Evolutionary conservation across 257 asterid genomes (phyloP).

Genomic region (Plectranthus barbatus): DNA sequence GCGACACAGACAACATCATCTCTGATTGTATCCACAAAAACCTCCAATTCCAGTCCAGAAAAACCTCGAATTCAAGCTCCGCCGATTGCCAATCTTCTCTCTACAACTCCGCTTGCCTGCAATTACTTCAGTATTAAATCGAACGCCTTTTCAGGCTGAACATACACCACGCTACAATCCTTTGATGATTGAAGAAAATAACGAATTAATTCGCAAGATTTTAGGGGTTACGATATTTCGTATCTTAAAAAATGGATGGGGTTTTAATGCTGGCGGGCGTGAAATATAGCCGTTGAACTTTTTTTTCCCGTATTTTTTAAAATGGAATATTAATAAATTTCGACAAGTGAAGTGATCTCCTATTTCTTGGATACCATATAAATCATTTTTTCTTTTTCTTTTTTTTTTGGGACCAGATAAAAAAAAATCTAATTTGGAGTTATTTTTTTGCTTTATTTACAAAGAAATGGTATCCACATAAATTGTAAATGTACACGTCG

Average conservation of each 20-base stretch:
- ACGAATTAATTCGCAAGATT: background rate
- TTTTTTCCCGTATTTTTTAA: too few species aligned
- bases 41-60: slow-evolving; percentile 13
- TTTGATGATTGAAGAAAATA: background rate
- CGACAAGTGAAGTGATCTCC: too few species aligned
- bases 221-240: background rate
- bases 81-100: slow-evolving; percentile 16
- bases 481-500: background rate
- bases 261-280: background rate
- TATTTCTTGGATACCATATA: too few species aligned
- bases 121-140: background rate
- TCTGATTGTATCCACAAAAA: background rate
- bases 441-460: background rate
- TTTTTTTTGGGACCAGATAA: slow-evolving; percentile 2
- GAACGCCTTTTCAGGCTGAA: background rate
- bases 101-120: background rate
- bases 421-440: background rate
- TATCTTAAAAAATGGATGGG: too few species aligned
- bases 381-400: background rate
- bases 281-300: slow-evolving; percentile 46
- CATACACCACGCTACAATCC: slow-evolving; percentile 1
- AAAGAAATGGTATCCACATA: background rate
- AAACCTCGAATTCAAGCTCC: slow-evolving; percentile 12
- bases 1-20: slow-evolving; percentile 56
- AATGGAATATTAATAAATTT: background rate